Base-by-base conservation (phyloP, 257 asterid genomes). In the Primulina tabacum region DNA sequence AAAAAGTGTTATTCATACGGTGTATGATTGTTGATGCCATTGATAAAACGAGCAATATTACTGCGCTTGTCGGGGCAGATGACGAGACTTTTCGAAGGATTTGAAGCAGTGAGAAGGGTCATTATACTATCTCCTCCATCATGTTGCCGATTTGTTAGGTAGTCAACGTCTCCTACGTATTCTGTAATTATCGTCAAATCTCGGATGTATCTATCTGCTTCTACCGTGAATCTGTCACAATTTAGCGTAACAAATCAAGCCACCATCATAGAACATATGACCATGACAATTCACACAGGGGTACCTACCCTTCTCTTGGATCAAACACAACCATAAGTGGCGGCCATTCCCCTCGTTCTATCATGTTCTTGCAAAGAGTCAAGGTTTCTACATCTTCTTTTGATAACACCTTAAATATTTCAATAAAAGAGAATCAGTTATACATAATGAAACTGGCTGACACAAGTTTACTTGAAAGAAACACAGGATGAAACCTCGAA, bases 101-200 rank as follows among this genome's bases (percentile, higher is more conserved):
- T 83, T 16, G 84, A 67, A 8, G 99, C 85, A 40, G 69, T 78
- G 67, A 94, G 89, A 65, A 94, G 97, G 67, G 97, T 88, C 99
- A 91, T 94, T 86, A 89, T 91, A 86, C 99, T 90, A 79, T 94
- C 97, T 20, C 99, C 96, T 72, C 84, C 90, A 64, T 94, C 92
- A 29, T 82, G 62, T 75, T 89, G 90, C 0, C 95, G 90, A 4
- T 85, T 89, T 68, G 75, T 83, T 40, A 91, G 74, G 82, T 71
- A 89, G 82, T 94, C 99, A 33, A 91, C 96, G 69, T 91, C 99
- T 70, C 99, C 99, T 37, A 89, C 91, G 53, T 94, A 94, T 74
- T 94, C 99, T 1, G 99, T 88, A 71, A 94, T 91, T 53, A 94
- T 87, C 38, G 99, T 94, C 76, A 88, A 76, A 64, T 91, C 99